These are phyloP conservation scores for Argentina anserina DNA, from an alignment of 306 rosid genomes.

Conservation along the genomic window DNA sequence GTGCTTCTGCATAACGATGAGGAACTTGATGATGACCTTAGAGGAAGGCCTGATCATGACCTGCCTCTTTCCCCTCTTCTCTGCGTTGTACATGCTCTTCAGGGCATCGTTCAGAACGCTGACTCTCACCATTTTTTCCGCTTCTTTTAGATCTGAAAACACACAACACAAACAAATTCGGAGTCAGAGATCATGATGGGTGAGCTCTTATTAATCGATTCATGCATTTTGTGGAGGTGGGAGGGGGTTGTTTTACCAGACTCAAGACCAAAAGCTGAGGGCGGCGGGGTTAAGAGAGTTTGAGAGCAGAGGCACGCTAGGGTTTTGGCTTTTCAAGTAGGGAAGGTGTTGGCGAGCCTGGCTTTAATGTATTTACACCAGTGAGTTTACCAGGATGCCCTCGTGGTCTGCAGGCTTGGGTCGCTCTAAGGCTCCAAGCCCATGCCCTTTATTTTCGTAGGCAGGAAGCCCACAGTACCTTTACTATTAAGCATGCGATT, in stretches of 20 bases:
- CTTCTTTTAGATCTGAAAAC: conserved; percentile 10
- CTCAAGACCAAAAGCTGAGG: background rate
- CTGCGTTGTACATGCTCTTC: conserved; percentile 48
- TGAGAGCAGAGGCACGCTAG: background rate
- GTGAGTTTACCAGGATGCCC: background rate
- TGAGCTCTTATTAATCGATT: background rate
- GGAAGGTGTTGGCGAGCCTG: background rate
- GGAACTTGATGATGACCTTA: conserved; percentile 45
- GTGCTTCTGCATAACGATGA: conserved; percentile 37
- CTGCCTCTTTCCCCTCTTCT: conserved; percentile 43
- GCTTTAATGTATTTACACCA: background rate
- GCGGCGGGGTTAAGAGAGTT: background rate
- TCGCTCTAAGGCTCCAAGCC: background rate
- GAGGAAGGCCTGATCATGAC: conserved; percentile 47
- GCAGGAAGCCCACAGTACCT: background rate
- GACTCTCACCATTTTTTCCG: conserved; percentile 33
- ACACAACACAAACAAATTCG: background rate
- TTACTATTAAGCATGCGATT: no score
- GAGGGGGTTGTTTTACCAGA: conserved; percentile 4
- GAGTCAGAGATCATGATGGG: background rate
- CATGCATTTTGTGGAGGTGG: background rate
- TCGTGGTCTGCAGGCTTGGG: background rate
- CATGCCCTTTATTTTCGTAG: background rate
- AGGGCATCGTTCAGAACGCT: conserved; percentile 44
- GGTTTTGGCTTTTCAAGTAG: background rate